Percentiles rank a stretch among this genome's conserved stretches.
phyloP scores from a whole-genome alignment of 2,329 filamentous ascomycete species.

The Bertia moriformis region DNA sequence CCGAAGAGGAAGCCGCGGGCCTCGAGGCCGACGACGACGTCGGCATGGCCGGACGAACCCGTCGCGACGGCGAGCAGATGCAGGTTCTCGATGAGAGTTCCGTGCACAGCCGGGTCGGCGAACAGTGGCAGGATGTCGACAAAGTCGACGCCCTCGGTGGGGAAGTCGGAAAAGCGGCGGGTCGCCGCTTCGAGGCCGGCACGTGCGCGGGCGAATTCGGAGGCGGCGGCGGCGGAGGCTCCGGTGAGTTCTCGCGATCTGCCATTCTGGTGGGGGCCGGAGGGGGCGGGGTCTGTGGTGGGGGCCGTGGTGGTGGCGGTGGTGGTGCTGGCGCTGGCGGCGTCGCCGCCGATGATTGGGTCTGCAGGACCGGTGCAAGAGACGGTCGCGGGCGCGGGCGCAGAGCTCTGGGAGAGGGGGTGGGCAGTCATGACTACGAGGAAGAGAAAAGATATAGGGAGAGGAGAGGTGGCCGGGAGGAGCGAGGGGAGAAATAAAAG shows the following conservation, averaged over 20 bases:
- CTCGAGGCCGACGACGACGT: conserved; percentile 59
- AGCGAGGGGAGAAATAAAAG: too few species aligned
- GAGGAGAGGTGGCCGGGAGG: too few species aligned
- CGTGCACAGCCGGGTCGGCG: conserved; percentile 40
- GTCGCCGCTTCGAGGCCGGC: conserved; percentile 35
- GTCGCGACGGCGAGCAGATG: conserved; percentile 41
- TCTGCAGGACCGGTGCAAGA: too few species aligned
- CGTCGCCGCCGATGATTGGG: too few species aligned
- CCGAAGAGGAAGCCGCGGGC: conserved; percentile 62
- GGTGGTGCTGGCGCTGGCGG: too few species aligned
- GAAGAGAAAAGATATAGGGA: too few species aligned
- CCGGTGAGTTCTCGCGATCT: conserved; percentile 11
- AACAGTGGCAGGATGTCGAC: conserved; percentile 67
- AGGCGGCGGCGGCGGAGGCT: conserved; percentile 19
- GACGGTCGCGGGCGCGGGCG: too few species aligned
- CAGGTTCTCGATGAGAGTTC: conserved; percentile 46
- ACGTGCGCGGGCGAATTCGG: conserved; percentile 23
- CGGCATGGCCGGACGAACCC: conserved; percentile 14
- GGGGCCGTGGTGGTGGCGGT: too few species aligned
- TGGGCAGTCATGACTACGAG: too few species aligned
- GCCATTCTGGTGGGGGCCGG: conserved; percentile 18
- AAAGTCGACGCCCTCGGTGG: conserved; percentile 55
- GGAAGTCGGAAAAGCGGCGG: conserved; percentile 58
- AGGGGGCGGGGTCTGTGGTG: too few species aligned
- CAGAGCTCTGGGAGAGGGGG: too few species aligned